These are phyloP conservation scores for Jaltomata sinuosa DNA, from an alignment of 257 asterid genomes.

Conservation along the genomic window DNA sequence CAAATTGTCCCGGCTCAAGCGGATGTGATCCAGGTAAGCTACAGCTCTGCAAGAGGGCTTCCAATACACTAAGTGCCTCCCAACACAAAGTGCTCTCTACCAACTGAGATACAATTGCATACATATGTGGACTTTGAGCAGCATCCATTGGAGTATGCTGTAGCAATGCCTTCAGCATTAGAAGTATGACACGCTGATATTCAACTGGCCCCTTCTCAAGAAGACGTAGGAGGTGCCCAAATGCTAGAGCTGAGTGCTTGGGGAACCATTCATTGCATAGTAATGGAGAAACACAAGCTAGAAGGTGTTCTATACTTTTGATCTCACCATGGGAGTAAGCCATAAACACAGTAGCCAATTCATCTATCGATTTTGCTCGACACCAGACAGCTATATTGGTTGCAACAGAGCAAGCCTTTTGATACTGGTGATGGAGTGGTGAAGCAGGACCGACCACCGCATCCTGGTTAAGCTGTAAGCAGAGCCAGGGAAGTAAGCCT, in stretches of 20 bases:
- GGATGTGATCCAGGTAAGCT: conserved; percentile 90
- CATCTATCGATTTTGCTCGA: conserved; percentile 74
- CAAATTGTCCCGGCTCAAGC: conserved; percentile 46
- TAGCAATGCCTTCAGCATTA: conserved; percentile 86
- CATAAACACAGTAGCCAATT: conserved; percentile 73
- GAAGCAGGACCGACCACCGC: conserved; percentile 43
- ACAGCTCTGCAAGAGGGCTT: conserved; percentile 97
- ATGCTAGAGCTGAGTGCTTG: conserved; percentile 83
- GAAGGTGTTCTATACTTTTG: conserved; percentile 72
- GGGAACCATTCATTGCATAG: conserved; percentile 96
- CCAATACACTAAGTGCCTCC: conserved; percentile 97
- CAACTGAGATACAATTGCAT: conserved; percentile 88
- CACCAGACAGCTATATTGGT: conserved; percentile 83
- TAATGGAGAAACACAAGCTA: conserved; percentile 86
- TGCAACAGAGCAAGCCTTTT: conserved; percentile 83
- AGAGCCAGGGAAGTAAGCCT: conserved; percentile 99
- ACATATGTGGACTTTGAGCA: conserved; percentile 97
- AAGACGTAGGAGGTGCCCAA: conserved; percentile 83
- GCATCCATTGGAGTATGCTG: conserved; percentile 98
- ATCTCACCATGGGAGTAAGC: conserved; percentile 77
- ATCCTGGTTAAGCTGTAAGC: conserved; percentile 88
- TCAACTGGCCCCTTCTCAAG: conserved; percentile 91
- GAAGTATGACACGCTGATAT: conserved; percentile 90
- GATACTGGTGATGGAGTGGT: conserved; percentile 57
- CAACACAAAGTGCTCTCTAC: conserved; percentile 96